phyloP scores from a whole-genome alignment of 2,329 filamentous ascomycete genomes.

The Tolypocladium endophyticum region DNA sequence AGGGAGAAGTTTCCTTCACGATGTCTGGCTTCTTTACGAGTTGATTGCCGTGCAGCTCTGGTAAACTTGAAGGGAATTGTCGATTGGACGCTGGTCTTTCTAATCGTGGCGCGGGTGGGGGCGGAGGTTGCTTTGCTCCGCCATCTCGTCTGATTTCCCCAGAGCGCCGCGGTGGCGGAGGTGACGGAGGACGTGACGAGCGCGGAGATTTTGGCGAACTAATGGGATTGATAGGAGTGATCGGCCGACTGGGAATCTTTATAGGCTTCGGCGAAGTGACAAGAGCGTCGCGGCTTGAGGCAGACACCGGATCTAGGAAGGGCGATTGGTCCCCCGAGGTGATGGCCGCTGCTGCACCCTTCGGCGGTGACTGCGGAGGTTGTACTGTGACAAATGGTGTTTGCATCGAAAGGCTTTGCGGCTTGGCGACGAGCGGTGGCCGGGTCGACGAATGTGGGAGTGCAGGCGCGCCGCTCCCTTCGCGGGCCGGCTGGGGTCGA shows the following conservation, averaged over 20 bases:
- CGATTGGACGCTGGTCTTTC: slow-evolving; percentile 47
- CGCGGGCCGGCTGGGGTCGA: slow-evolving; percentile 8
- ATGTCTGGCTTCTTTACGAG: slow-evolving; percentile 9
- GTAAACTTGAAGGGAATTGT: slow-evolving; percentile 7
- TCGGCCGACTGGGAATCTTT: slow-evolving; percentile 44
- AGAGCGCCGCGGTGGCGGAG: slow-evolving; percentile 54
- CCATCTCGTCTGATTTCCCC: slow-evolving; percentile 43
- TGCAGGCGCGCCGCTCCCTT: slow-evolving; percentile 8
- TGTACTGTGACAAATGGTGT: slow-evolving; percentile 61
- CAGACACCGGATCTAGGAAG: slow-evolving; percentile 37
- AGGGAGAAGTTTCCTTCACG: slow-evolving; percentile 55
- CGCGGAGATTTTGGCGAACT: slow-evolving; percentile 32
- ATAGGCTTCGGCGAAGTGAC: slow-evolving; percentile 33
- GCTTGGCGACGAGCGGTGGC: slow-evolving; percentile 12
- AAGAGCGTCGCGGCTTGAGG: slow-evolving; percentile 29
- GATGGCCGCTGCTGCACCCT: slow-evolving; percentile 25
- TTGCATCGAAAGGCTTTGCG: slow-evolving; percentile 25
- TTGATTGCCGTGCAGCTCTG: slow-evolving; percentile 6
- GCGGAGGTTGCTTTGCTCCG: slow-evolving; percentile 35
- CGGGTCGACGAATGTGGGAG: slow-evolving; percentile 14
- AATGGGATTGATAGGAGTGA: slow-evolving; percentile 36
- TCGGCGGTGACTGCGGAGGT: slow-evolving; percentile 60
- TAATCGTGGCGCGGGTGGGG: slow-evolving; percentile 69
- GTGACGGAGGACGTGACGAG: slow-evolving; percentile 46
- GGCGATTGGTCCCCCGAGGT: slow-evolving; percentile 28